phyloP scores from a whole-genome alignment of 1,139 yeast genomes.

The Lodderomyces beijingensis region DNA sequence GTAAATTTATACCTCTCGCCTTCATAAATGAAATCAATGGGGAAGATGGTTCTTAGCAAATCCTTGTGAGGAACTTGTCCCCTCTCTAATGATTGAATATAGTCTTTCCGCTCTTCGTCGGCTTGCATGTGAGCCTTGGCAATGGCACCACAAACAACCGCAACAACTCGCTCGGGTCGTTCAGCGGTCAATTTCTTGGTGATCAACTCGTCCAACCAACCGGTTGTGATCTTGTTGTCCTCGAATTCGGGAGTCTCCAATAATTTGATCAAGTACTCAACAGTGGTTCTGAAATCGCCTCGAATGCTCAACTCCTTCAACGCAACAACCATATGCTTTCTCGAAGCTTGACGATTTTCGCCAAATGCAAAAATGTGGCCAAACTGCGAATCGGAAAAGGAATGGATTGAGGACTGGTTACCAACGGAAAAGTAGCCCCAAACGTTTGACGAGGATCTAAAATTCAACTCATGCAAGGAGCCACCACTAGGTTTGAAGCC shows the following conservation, averaged over 20 bases:
- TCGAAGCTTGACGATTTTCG: constrained; percentile 94
- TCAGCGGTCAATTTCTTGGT: constrained; percentile 91
- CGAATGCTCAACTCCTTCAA: constrained; percentile 92
- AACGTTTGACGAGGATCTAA: constrained; percentile 93
- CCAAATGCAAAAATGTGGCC: constrained; percentile 99
- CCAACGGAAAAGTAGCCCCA: constrained; percentile 99
- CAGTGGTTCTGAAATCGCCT: constrained; percentile 98
- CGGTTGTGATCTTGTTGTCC: constrained; percentile 94
- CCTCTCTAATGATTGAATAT: constrained; percentile 71
- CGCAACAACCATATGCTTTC: constrained; percentile 99
- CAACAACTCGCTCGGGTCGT: constrained; percentile 87
- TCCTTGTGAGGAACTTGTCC: constrained; percentile 92
- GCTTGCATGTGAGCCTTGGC: constrained; percentile 86
- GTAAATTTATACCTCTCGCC: constrained; percentile 91
- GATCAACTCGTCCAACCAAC: constrained; percentile 97
- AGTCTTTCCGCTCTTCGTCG: constrained; percentile 66
- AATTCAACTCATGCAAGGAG: constrained; percentile 89
- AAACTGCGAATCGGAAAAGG: constrained; percentile 95
- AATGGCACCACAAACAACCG: constrained; percentile 96
- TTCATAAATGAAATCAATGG: constrained; percentile 92
- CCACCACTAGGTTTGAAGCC: constrained; percentile 99
- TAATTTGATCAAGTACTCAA: constrained; percentile 89
- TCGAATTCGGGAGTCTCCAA: constrained; percentile 96
- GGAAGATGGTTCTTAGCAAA: constrained; percentile 78
- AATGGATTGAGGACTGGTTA: constrained; percentile 94